Conservation (phyloP, 371 early-diverging fungal species). For the Nematocida parisii region DNA sequence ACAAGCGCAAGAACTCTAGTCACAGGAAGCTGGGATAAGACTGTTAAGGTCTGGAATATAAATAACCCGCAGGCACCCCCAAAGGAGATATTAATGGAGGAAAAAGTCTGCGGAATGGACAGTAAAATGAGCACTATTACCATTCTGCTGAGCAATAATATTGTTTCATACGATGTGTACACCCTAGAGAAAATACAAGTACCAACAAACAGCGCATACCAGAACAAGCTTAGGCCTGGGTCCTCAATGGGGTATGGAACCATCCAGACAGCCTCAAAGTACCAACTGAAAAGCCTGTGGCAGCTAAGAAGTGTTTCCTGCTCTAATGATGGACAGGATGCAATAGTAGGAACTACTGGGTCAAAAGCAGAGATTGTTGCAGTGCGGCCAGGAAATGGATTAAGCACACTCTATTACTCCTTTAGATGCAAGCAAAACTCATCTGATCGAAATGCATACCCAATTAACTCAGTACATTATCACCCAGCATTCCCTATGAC, state of each 20-base stretch:
- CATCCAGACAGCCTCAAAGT: constrained; percentile 21
- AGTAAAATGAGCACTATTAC: constrained; percentile 74
- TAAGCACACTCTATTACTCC: constrained; percentile 56
- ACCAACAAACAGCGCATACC: not conserved
- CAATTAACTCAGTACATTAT: constrained; percentile 77
- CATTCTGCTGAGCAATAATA: constrained; percentile 76
- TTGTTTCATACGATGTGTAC: constrained; percentile 75
- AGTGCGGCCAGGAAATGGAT: constrained; percentile 72
- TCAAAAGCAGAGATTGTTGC: constrained; percentile 62
- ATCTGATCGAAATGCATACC: constrained; percentile 70
- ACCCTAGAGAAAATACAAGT: constrained; percentile 37
- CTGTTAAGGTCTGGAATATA: constrained; percentile 82
- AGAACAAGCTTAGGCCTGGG: not conserved
- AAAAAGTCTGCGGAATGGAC: constrained; percentile 84
- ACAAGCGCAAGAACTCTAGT: constrained; percentile 72
- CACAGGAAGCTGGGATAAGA: constrained; percentile 92
- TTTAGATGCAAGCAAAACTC: constrained; percentile 85
- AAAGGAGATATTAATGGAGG: constrained; percentile 75
- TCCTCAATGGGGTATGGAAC: not conserved
- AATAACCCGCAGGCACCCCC: constrained; percentile 71
- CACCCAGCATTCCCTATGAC: constrained; percentile 80
- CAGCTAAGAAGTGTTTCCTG: constrained; percentile 61
- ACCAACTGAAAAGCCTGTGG: constrained; percentile 57
- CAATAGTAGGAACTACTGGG: constrained; percentile 67
- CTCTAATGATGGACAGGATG: constrained; percentile 32